phyloP scores from a whole-genome alignment of 1,139 yeast species.

The Saccharomyces hybrid region DNA sequence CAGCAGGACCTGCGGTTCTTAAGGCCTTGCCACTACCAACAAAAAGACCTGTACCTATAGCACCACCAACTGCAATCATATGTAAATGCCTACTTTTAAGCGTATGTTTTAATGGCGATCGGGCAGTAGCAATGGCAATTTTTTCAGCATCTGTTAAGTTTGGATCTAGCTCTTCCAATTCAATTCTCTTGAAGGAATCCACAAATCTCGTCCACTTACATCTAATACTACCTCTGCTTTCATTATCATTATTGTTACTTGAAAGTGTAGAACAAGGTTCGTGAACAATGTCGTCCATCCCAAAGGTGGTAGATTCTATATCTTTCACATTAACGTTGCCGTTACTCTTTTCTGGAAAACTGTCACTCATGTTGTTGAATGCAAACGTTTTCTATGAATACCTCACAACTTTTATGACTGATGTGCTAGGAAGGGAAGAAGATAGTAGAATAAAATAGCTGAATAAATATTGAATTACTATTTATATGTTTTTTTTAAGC shows the following conservation, averaged over 20 bases:
- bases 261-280: not conserved
- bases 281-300: not conserved
- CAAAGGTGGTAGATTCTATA: not conserved
- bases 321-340: not conserved
- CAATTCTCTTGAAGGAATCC: conserved; percentile 53
- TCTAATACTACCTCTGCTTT: not conserved
- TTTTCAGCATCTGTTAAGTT: conserved; percentile 59
- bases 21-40: conserved; percentile 60
- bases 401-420: not conserved
- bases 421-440: not conserved
- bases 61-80: conserved; percentile 63
- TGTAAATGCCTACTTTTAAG: conserved; percentile 60
- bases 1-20: conserved; percentile 59
- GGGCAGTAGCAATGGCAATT: conserved; percentile 58
- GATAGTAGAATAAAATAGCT: not conserved
- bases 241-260: not conserved
- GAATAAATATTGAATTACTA: no score
- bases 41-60: conserved; percentile 58
- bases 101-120: conserved; percentile 61
- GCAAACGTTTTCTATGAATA: not conserved
- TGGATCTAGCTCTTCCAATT: conserved; percentile 56
- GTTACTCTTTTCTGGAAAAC: not conserved
- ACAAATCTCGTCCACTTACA: conserved; percentile 24
- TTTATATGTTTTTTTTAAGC: no score
- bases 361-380: not conserved